Evolutionary conservation across 768 basidiomycete genomes (phyloP), one percentile per base, ranked within the genome.

Genomic region (Tephrocybe sp.): DNA sequence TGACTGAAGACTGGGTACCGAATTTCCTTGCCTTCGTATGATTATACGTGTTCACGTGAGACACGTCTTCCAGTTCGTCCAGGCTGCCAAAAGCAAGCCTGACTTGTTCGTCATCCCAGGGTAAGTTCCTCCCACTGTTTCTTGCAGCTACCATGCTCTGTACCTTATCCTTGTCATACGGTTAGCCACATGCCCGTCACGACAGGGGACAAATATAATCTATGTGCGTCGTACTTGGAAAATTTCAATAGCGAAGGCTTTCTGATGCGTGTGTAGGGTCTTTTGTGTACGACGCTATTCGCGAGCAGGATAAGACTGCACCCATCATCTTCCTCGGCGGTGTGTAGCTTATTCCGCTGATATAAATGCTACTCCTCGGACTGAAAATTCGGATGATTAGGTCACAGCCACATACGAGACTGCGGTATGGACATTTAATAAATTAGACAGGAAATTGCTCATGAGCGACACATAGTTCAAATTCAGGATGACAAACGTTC

Each of bases 321-420:
- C 93, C 92, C 0, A 88, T 96, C 51, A 61, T 91, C 47, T 86
- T 93, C 58, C 84, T 95, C 40, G 93, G 93, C 55, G 86, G 85
- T 73, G 59, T 15, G 58, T 36, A 36, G 11, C 24, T 12, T 28
- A 36, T 14, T 47, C 24, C 18, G 15, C 14, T 6, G 3, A 30
- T 5, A 5, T 30, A 30, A 4, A 26, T 41, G 20, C 30, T 28
- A 40, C 10, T 21, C 30, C 40, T 53, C 15, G 15, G 17, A 26
- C 20, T 14, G n/a, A n/a, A 17, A 25, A 1, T 25, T 17, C 17
- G 44, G 12, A 8, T 38, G 5, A 50, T 30, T 56, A 73, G 85
- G 86, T 4, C 90, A 92, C 58, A 74, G 77, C 1, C 88, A 92
- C 64, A 85, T 90, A 48, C 84, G 90, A 40, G 88, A 93, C 62